Evolutionary conservation across 2,329 filamentous ascomycete genomes (phyloP).

Genomic region (Stagonosporopsis rhizophila): DNA sequence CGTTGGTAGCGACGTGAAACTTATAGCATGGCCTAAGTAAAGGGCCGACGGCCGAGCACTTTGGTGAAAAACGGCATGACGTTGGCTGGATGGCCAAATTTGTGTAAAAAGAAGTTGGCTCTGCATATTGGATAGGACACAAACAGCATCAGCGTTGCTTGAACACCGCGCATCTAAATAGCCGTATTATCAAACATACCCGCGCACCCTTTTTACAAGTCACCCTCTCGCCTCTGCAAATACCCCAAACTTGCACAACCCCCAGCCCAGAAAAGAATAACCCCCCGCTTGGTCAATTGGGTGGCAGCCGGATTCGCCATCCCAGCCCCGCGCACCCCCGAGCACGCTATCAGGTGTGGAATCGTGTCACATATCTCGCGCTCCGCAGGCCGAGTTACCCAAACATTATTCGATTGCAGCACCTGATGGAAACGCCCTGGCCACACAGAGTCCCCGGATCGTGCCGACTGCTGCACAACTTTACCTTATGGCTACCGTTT

Average conservation of each 20-base stretch:
- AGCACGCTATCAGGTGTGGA: constrained; percentile 19
- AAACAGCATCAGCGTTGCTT: neutral
- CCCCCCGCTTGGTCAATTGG: too few species aligned
- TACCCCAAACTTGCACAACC: neutral
- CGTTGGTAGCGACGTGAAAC: neutral
- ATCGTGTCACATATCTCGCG: constrained; percentile 11
- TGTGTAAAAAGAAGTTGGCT: neutral
- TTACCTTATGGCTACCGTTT: constrained; percentile 5
- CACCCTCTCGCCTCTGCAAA: too few species aligned
- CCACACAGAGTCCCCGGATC: neutral
- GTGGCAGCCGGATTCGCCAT: neutral
- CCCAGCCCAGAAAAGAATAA: too few species aligned
- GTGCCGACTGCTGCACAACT: neutral
- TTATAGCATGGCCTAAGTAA: neutral
- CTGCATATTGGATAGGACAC: constrained; percentile 4
- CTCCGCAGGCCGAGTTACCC: constrained; percentile 1
- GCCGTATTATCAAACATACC: neutral
- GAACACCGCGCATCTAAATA: neutral
- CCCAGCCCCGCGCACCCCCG: neutral
- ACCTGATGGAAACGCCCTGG: constrained; percentile 5
- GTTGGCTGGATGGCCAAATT: neutral
- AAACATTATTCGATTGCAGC: constrained; percentile 15
- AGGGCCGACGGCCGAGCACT: neutral
- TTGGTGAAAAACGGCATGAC: neutral
- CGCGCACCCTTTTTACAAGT: neutral